These are phyloP conservation scores for Aulographum hederae DNA, from an alignment of 2,329 filamentous ascomycete species.

Conservation along the genomic window DNA sequence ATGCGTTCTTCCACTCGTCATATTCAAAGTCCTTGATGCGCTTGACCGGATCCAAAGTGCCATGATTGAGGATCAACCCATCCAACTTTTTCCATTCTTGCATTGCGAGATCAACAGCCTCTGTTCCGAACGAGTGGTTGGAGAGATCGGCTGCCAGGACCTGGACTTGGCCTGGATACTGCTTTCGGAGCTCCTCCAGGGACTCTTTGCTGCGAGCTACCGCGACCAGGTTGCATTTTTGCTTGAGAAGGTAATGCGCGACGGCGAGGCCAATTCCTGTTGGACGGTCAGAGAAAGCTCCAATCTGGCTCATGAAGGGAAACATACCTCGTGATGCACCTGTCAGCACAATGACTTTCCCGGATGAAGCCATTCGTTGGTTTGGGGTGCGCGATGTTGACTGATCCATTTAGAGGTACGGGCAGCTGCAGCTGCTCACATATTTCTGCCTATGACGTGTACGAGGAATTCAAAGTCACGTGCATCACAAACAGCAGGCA, in stretches of 20 bases:
- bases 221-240: slow-evolving; percentile 37
- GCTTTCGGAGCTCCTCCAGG: slow-evolving; percentile 25
- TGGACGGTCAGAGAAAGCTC: not conserved
- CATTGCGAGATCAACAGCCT: slow-evolving; percentile 46
- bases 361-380: slow-evolving; percentile 4
- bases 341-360: slow-evolving; percentile 33
- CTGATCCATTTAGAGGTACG: too few species aligned
- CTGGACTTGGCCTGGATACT: slow-evolving; percentile 34
- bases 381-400: too few species aligned
- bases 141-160: slow-evolving; percentile 39
- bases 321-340: slow-evolving; percentile 41
- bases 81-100: slow-evolving; percentile 57
- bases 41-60: slow-evolving; percentile 56
- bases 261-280: slow-evolving; percentile 43
- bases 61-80: slow-evolving; percentile 77
- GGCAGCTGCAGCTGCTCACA: too few species aligned
- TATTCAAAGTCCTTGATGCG: slow-evolving; percentile 48
- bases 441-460: too few species aligned
- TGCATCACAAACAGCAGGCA: too few species aligned
- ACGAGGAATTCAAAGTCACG: too few species aligned
- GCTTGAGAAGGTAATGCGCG: slow-evolving; percentile 37
- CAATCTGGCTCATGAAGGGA: not conserved
- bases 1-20: slow-evolving; percentile 57
- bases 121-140: slow-evolving; percentile 34
- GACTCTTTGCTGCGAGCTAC: slow-evolving; percentile 36